Percentiles rank a stretch among this genome's conserved stretches.
Evolutionary conservation across 2,329 filamentous ascomycete species (phyloP).

Genomic region (Calcarisporium arbuscula): DNA sequence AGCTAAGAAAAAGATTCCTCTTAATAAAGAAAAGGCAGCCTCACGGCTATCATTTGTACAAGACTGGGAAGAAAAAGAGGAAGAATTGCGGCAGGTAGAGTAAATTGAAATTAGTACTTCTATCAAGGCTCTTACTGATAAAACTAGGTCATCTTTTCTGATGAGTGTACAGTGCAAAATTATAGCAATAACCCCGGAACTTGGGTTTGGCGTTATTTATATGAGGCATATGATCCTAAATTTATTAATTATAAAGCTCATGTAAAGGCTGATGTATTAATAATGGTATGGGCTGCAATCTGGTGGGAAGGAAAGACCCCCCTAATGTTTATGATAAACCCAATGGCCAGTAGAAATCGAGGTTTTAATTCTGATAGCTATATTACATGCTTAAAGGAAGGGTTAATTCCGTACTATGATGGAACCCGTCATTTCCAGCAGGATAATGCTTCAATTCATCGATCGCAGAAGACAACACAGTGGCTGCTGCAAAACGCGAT

Average conservation of each 20-base stretch:
- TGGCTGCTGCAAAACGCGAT: not conserved
- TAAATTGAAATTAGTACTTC: not conserved
- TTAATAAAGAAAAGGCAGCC: not conserved
- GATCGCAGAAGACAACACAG: not conserved
- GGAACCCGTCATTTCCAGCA: not conserved
- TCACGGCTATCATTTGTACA: not conserved
- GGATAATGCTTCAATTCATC: not conserved
- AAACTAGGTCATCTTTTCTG: not conserved
- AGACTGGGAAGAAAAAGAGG: not conserved
- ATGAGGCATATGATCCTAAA: not conserved
- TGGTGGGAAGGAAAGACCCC: not conserved
- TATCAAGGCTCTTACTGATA: not conserved
- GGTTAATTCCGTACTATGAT: constrained; percentile 1
- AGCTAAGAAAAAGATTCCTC: not conserved
- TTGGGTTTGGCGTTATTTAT: constrained; percentile 1
- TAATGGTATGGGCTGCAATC: constrained; percentile 2
- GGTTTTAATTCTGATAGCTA: constrained; percentile 1
- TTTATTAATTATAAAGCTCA: constrained; percentile 1
- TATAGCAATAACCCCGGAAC: not conserved
- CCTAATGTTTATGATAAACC: not conserved
- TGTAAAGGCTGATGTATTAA: constrained; percentile 2
- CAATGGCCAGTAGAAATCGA: not conserved
- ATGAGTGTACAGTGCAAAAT: not conserved
- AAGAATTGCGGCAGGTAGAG: constrained; percentile 1
- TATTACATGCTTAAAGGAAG: not conserved